Base-by-base conservation (phyloP, 345 rosid species). In the Arabidopsis arenosa region DNA sequence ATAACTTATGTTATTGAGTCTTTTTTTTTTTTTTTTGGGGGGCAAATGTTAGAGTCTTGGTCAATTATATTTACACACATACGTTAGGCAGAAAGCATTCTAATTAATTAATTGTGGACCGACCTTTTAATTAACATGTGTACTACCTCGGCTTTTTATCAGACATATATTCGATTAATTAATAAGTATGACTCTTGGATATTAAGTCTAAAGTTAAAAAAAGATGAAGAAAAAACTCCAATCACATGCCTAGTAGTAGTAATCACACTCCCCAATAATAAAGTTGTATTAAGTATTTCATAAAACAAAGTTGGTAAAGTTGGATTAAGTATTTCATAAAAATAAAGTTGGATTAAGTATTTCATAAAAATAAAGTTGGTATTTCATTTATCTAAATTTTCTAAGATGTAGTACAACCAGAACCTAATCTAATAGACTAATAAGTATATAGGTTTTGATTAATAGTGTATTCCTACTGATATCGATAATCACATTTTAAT, bases 181-280 rank as follows among this genome's bases (percentile, higher is more conserved):
- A 62, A 76, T 52, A 18, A 18, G 21, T 18, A 30, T 14, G 32
- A 63, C 17, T 68, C 48, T 68, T 60, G 30, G 6, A 13, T 44
- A 12, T 43, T 68, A 69, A 53, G 41, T 53, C 63, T 26, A 76
- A 61, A 62, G 69, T 68, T 49, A 33, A 62, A 18, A 59, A 40
- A 41, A 68, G 57, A 9, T 4, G 23, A 37, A 51, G 32, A 40
- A 7, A 57, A 61, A 48, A 15, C 73, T 59, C 26, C 15, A 45
- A 21, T 61, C 64, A 41, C 80, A 70, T 76, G 80, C 18, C 12
- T 63, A 15, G 66, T 70, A 36, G 12, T 63, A 15, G 66, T 70
- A 36, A 70, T 70, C 66, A 76, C 75, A 76, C 44, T 40, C 40
- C 71, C 80, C 75, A 9, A 55, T 70, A 12, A 13, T 28, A 76